Evolutionary conservation across 371 early-diverging fungal species (phyloP).

Genomic region (Haplosporangium sp.): DNA sequence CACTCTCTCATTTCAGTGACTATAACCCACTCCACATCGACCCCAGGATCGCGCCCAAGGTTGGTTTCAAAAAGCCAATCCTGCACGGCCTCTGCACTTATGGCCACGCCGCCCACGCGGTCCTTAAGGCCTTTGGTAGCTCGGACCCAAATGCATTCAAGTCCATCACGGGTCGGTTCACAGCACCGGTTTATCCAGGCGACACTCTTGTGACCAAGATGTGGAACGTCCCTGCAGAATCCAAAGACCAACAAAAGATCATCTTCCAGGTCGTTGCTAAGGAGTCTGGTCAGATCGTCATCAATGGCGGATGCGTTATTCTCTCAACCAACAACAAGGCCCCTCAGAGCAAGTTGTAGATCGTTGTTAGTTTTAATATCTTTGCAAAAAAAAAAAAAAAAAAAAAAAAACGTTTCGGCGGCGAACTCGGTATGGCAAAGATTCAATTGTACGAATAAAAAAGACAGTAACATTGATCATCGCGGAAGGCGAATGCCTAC

Average conservation of each 20-base stretch:
- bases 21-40: conserved; percentile 78
- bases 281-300: conserved; percentile 61
- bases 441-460: not conserved
- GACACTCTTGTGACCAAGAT: conserved; percentile 71
- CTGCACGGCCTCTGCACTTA: conserved; percentile 78
- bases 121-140: conserved; percentile 64
- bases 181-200: conserved; percentile 77
- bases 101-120: conserved; percentile 67
- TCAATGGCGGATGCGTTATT: conserved; percentile 62
- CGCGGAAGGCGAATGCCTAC: no score
- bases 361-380: no score
- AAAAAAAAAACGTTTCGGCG: not conserved
- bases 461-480: not conserved
- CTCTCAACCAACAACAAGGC: conserved; percentile 38
- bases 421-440: no score
- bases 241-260: conserved; percentile 57
- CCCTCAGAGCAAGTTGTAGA: conserved; percentile 43
- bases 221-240: conserved; percentile 67
- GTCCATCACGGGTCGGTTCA: conserved; percentile 72
- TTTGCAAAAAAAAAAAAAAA: not conserved
- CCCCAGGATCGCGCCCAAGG: conserved; percentile 63
- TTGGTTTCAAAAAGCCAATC: conserved; percentile 76
- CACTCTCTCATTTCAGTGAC: conserved; percentile 55
- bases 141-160: conserved; percentile 67
- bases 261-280: conserved; percentile 64